Evolutionary conservation across 1,284 basidiomycete species (phyloP).

Genomic region (Thecaphora thlaspeos): DNA sequence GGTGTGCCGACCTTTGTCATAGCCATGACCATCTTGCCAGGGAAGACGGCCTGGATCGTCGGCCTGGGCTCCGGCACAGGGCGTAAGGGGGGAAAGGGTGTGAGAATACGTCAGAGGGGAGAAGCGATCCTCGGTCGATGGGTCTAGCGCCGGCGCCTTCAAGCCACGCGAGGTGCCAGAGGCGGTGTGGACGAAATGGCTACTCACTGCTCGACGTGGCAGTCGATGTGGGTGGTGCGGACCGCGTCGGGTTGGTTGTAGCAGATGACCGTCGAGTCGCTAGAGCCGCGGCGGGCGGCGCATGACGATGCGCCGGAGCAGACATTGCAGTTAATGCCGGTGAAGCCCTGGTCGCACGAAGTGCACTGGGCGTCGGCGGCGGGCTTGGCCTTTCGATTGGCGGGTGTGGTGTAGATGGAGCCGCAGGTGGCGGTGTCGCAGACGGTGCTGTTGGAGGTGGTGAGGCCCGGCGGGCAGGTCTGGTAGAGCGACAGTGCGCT

Average conservation of each 20-base stretch:
- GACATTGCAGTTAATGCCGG: constrained; percentile 48
- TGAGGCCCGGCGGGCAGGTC: constrained; percentile 39
- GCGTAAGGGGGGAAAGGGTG: too few relatives aligned
- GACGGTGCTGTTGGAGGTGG: constrained; percentile 23
- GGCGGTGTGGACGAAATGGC: too few relatives aligned
- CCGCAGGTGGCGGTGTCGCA: constrained; percentile 42
- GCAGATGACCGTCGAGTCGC: constrained; percentile 33
- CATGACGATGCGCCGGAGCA: constrained; percentile 33
- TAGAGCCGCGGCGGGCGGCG: constrained; percentile 17
- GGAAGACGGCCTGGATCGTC: constrained; percentile 36
- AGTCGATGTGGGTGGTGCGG: constrained; percentile 34
- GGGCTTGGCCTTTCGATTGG: constrained; percentile 25
- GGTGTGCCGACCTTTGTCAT: constrained; percentile 33
- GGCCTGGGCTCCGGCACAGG: too few relatives aligned
- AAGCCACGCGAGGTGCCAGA: too few relatives aligned
- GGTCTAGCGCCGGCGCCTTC: too few relatives aligned
- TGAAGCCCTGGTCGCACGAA: constrained; percentile 36
- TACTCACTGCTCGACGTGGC: constrained; percentile 21
- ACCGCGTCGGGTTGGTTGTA: constrained; percentile 41
- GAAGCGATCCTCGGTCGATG: too few relatives aligned
- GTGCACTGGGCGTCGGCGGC: constrained; percentile 17
- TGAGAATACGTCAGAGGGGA: too few relatives aligned
- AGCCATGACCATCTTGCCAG: constrained; percentile 38
- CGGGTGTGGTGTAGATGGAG: constrained; percentile 32
- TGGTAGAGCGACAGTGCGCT: constrained; percentile 30